Evolutionary conservation across 129 eudicot genomes (phyloP).

Genomic region (Rutidosis leptorrhynchoides): DNA sequence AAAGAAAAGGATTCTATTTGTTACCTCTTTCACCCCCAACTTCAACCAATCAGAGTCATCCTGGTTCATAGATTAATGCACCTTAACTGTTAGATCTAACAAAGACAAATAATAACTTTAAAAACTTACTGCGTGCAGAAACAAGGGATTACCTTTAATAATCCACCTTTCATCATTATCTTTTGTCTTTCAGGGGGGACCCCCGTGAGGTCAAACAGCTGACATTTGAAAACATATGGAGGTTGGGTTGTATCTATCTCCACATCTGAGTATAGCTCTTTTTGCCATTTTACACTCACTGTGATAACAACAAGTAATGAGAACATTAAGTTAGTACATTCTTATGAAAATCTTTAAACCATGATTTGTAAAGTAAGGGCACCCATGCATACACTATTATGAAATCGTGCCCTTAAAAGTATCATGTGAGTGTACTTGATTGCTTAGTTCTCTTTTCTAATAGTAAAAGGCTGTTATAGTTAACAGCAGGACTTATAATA

Average conservation of each 20-base stretch:
- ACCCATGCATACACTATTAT: not conserved
- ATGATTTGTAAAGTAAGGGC: slow-evolving; percentile 7
- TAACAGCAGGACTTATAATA: slow-evolving; percentile 3
- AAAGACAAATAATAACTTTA: slow-evolving; percentile 1
- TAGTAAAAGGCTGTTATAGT: not conserved
- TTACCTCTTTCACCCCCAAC: slow-evolving; percentile 92
- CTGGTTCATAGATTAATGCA: slow-evolving; percentile 32
- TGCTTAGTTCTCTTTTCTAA: slow-evolving; percentile 10
- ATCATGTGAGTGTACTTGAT: not conserved
- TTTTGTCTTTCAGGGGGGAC: slow-evolving; percentile 99
- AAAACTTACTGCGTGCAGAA: slow-evolving; percentile 8
- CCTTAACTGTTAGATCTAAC: slow-evolving; percentile 6
- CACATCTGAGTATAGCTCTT: slow-evolving; percentile 63
- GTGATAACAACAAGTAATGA: slow-evolving; percentile 23
- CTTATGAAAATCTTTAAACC: slow-evolving; percentile 16
- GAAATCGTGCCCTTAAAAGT: not conserved
- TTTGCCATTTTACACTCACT: slow-evolving; percentile 99
- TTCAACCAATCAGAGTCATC: slow-evolving; percentile 96
- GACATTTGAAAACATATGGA: slow-evolving; percentile 88
- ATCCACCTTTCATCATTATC: slow-evolving; percentile 93
- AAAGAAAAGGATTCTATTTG: no score
- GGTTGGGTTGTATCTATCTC: slow-evolving; percentile 95
- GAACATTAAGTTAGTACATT: slow-evolving; percentile 21
- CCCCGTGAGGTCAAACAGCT: slow-evolving; percentile 90
- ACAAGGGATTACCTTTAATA: slow-evolving; percentile 61